phyloP scores from a whole-genome alignment of 2,329 filamentous ascomycete genomes.

The Pseudogymnoascus destructans region DNA sequence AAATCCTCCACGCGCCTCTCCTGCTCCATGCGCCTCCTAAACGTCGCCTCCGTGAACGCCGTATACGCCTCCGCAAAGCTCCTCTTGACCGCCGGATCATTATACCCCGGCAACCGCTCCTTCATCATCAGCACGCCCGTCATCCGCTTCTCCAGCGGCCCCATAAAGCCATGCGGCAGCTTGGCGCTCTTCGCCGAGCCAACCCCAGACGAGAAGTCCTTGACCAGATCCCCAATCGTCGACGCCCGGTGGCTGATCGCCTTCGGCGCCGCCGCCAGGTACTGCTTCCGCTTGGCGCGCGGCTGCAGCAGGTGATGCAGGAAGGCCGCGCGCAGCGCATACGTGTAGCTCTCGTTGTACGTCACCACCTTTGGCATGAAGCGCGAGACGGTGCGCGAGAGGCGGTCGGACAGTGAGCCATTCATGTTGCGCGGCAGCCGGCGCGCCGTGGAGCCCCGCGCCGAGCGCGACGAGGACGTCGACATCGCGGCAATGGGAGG shows the following conservation, averaged over 20 bases:
- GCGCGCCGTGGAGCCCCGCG: conserved; percentile 19
- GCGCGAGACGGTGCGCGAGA: conserved; percentile 30
- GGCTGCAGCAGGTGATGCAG: conserved; percentile 89
- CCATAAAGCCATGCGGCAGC: conserved; percentile 47
- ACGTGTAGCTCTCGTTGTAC: conserved; percentile 78
- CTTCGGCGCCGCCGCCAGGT: conserved; percentile 50
- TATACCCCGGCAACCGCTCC: conserved; percentile 77
- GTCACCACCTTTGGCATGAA: conserved; percentile 37
- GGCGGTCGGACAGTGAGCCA: conserved; percentile 21
- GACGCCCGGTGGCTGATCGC: conserved; percentile 40
- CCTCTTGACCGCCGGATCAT: conserved; percentile 79
- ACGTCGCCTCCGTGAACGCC: conserved; percentile 76
- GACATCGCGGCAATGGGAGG: conserved; percentile 18
- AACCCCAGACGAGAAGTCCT: conserved; percentile 59
- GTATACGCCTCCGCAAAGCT: conserved; percentile 93
- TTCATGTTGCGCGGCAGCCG: conserved; percentile 11
- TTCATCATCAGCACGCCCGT: conserved; percentile 50
- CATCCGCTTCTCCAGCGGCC: conserved; percentile 41
- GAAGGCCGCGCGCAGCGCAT: conserved; percentile 80
- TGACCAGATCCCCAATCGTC: conserved; percentile 76
- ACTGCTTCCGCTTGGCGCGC: conserved; percentile 78
- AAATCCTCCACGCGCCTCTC: conserved; percentile 86
- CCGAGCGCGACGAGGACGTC: conserved; percentile 20
- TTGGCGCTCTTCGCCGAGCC: conserved; percentile 56
- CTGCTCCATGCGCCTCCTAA: conserved; percentile 85